Evolutionary conservation across 108 stramenopile species (phyloP).

Genomic region (Fragilariopsis cylindrus): DNA sequence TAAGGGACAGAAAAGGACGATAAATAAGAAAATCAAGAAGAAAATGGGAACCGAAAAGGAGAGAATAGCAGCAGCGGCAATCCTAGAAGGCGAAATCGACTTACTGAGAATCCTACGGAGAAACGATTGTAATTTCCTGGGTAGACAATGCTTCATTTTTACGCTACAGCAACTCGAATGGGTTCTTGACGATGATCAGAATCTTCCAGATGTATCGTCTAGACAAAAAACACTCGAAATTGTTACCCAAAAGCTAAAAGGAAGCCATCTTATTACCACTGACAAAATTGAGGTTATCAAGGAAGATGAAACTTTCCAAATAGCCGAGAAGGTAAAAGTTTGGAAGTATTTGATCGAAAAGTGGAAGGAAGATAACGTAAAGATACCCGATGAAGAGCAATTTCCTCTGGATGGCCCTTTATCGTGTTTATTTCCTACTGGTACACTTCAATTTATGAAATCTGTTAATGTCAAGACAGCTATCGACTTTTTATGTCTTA

Average conservation of each 20-base stretch:
- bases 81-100: constrained; percentile 34
- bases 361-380: constrained; percentile 2
- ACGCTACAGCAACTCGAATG: constrained; percentile 41
- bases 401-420: constrained; percentile 43
- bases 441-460: constrained; percentile 35
- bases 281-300: too few species aligned
- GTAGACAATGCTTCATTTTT: constrained; percentile 44
- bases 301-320: too few species aligned
- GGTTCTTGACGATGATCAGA: constrained; percentile 26
- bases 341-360: constrained; percentile 8
- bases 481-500: constrained; percentile 31
- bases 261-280: neutral
- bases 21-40: constrained; percentile 24
- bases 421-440: constrained; percentile 30
- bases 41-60: constrained; percentile 33
- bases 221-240: constrained; percentile 1
- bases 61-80: constrained; percentile 20
- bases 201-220: neutral
- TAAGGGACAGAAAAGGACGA: neutral
- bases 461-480: constrained; percentile 27
- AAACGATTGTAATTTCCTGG: constrained; percentile 43
- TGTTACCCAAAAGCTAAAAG: constrained; percentile 13
- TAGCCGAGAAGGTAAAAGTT: neutral
- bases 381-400: constrained; percentile 5
- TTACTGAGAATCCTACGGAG: constrained; percentile 29